Base-by-base conservation (phyloP, 148 eudicot genomes). In the Persicaria maculosa region DNA sequence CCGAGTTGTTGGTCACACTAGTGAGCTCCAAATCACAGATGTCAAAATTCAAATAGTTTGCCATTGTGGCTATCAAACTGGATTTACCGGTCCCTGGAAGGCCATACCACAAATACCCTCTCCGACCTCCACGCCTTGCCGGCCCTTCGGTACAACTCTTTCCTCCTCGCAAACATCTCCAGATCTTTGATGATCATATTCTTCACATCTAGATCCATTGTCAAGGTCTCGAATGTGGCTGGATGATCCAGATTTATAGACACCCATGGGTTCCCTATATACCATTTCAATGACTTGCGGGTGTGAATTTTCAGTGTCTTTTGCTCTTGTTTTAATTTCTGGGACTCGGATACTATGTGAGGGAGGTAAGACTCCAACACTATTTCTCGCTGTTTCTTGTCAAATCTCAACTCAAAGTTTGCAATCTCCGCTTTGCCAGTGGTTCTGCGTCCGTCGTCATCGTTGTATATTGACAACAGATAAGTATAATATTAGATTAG, bases 51-150 rank as follows among this genome's bases (percentile, higher is more conserved):
- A 79, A 31, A 22, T 79, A 79, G 36, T 80, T 80, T 68, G 82
- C 82, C 75, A 80, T 65, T 1, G 82, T 78, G 0, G 79, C 82
- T 0, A 80, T 62, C 79, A 75, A 80, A 31, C 36, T 31, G 36
- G 36, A 31, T 31, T 31, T 31, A 31, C 36, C 36, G 36, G 36
- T 31, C 2, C 76, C 82, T 3, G 79, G 82, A 0, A 79, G 79
- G 1, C 82, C 82, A 52, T 14, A 80, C 72, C 75, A 22, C 73
- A 80, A 65, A 52, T 72, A 80, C 45, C 82, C 81, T 3, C 81
- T 31, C 36, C 22, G 22, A 62, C 47, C 79, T 81, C 81, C 84
- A 82, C 4, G 84, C 79, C 74, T 78, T 78, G 20, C 81, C 84
- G 55, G 77, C 80, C 17, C 47, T 73, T 16, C 75, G 47, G 22